Conservation (phyloP, 192 early-diverging fungal genomes). For the Kickxella alabastrina region DNA sequence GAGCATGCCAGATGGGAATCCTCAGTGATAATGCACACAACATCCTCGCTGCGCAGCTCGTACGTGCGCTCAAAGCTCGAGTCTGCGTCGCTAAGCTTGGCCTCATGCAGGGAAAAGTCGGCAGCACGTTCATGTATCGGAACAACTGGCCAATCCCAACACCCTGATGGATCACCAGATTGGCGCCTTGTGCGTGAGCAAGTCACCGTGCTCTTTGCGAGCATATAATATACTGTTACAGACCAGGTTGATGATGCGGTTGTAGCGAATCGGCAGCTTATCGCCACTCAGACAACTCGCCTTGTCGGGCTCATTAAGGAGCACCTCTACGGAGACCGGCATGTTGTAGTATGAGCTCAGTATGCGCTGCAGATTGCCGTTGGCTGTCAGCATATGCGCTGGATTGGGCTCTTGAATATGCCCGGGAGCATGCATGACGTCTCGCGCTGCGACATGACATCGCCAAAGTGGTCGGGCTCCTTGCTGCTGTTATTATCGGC, state of each 20-base stretch:
- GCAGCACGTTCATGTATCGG: constrained; percentile 50
- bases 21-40: constrained; percentile 42
- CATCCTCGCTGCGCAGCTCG: constrained; percentile 42
- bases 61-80: constrained; percentile 42
- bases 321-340: constrained; percentile 44
- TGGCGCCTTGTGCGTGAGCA: constrained; percentile 36
- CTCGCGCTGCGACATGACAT: constrained; percentile 51
- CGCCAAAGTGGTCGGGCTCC: constrained; percentile 51
- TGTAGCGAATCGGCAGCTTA: constrained; percentile 38
- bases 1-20: constrained; percentile 49
- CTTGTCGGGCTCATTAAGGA: constrained; percentile 35
- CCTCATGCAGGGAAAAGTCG: constrained; percentile 38
- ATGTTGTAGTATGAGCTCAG: constrained; percentile 55
- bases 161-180: constrained; percentile 44
- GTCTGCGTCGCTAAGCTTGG: constrained; percentile 44
- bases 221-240: constrained; percentile 47
- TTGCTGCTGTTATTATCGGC: constrained; percentile 18
- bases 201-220: constrained; percentile 42
- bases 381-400: constrained; percentile 54
- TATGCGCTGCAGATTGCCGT: constrained; percentile 52
- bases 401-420: constrained; percentile 40
- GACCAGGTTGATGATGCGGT: constrained; percentile 45
- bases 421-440: constrained; percentile 50
- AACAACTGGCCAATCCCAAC: constrained; percentile 55
- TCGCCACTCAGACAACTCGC: constrained; percentile 1